Evolutionary conservation across 75 land plant species (phyloP), one percentile per base, ranked within the genome.

Genomic region (Ceratopteris richardii): DNA sequence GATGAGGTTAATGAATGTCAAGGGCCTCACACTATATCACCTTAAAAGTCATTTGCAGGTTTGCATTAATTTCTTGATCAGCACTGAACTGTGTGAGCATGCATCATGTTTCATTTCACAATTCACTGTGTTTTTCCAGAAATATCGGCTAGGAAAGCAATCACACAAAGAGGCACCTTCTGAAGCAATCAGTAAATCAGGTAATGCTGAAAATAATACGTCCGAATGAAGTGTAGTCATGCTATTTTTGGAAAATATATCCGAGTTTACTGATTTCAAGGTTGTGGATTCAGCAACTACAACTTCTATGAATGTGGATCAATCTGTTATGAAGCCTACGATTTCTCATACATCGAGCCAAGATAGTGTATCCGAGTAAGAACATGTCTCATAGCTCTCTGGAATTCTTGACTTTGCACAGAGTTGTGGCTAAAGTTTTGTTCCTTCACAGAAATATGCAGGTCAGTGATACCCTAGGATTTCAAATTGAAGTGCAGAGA

Each of bases 1-100:
- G 41, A 44, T 83, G 58, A 83, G 83, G 44, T 6, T 69, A 31
- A 83, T 83, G 86, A 76, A 79, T 1, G 31, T 80, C 39, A 76
- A 83, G 62, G 86, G 86, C 31, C 78, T 83, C 60, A 83, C 86
- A 16, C 58, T 83, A 55, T 80, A 83, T 60, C 86, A 83, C 59
- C 68, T 83, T 47, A 83, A 83, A 66, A 83, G 86, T 48, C 86
- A 83, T 59, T 59, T 83, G 28, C 86, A 83, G 77, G 86, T 82
- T 27, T 50, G 43, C 21, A 3, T 57, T 4, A 13, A 31, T 57
- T 18, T 22, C 47, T 0, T 20, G 20, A 0, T 61, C 1, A n/a
- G n/a, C n/a, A n/a, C n/a, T n/a, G n/a, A n/a, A n/a, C n/a, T n/a
- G n/a, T n/a, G n/a, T n/a, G n/a, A n/a, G n/a, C 2, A 24, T 21